Conservation (phyloP, 805 yeast species). For the Candida incommunis region DNA sequence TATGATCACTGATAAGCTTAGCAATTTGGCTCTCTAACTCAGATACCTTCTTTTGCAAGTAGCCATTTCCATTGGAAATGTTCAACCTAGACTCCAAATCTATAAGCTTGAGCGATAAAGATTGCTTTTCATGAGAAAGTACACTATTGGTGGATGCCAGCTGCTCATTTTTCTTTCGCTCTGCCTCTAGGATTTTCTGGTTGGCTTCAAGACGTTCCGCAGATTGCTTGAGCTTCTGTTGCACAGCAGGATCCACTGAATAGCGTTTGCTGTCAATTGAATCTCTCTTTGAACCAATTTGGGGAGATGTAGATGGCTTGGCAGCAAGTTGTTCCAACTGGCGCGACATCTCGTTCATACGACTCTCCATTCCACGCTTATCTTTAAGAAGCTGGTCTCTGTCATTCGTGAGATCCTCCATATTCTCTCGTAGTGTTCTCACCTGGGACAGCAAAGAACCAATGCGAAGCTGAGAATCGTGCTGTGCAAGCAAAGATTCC, state of each 20-base stretch:
- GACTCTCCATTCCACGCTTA: constrained; percentile 28
- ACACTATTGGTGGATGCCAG: background rate
- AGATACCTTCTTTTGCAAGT: background rate
- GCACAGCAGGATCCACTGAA: background rate
- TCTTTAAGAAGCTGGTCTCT: constrained; percentile 42
- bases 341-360: constrained; percentile 25
- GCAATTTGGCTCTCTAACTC: background rate
- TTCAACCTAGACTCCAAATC: background rate
- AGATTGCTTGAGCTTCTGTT: constrained; percentile 7
- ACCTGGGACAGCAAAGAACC: constrained; percentile 38
- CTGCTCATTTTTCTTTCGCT: constrained; percentile 9
- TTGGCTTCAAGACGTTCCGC: constrained; percentile 23
- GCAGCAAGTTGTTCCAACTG: constrained; percentile 28
- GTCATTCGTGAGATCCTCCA: constrained; percentile 45
- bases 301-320: background rate
- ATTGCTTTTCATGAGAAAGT: background rate
- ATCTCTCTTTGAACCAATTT: background rate
- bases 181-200: constrained; percentile 10
- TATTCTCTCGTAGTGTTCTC: constrained; percentile 38
- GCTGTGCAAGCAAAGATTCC: constrained; percentile 26
- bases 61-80: background rate
- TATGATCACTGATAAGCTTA: background rate
- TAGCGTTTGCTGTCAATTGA: background rate
- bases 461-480: constrained; percentile 32
- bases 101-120: background rate